These are phyloP conservation scores for Penicillium paneum DNA, from an alignment of 2,329 filamentous ascomycete genomes.

Conservation along the genomic window DNA sequence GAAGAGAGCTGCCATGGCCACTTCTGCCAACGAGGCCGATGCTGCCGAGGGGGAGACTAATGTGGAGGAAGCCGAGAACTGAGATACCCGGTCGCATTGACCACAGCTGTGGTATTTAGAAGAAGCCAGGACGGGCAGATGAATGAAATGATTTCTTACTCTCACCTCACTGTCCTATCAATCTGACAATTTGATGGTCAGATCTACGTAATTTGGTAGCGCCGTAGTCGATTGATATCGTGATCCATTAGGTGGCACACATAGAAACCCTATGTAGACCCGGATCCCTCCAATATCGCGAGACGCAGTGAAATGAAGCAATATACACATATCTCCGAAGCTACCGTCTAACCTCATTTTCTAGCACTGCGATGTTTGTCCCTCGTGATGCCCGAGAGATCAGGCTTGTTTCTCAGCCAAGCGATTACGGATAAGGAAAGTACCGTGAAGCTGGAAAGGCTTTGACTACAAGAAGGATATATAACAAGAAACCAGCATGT, in stretches of 20 bases:
- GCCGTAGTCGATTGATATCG: background rate
- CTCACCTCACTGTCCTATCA: background rate
- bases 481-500: too few relatives aligned
- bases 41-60: background rate
- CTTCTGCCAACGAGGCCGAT: background rate
- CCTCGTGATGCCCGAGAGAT: background rate
- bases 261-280: background rate
- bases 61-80: background rate
- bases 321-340: background rate
- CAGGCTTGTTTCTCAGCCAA: background rate
- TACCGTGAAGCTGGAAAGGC: too few relatives aligned
- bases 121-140: accelerated
- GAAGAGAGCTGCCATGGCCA: too few relatives aligned
- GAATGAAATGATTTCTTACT: background rate
- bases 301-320: background rate
- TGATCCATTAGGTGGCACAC: background rate
- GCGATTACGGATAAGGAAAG: background rate
- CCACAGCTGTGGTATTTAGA: background rate
- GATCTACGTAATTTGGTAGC: background rate
- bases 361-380: background rate
- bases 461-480: background rate
- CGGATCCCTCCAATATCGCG: background rate
- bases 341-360: too few relatives aligned
- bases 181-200: background rate
- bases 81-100: background rate